Evolutionary conservation across 495 filamentous ascomycete genomes (phyloP), one percentile per base, ranked within the genome.

Genomic region (Xylaria cubensis): DNA sequence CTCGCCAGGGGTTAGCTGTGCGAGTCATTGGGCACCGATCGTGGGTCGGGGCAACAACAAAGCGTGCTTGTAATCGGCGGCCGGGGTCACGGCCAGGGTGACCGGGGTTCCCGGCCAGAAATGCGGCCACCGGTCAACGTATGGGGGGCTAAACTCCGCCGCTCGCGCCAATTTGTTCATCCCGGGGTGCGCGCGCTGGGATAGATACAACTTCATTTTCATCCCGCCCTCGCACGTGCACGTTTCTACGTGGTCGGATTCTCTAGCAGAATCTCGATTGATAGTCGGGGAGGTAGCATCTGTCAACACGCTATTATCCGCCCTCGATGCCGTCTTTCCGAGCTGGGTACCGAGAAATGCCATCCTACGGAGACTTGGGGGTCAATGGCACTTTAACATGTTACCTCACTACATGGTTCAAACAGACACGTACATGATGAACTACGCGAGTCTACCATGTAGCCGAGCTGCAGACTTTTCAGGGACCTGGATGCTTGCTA

Each of bases 1-100:
- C n/a, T n/a, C n/a, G n/a, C n/a, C n/a, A 55, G 53, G 51, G 39
- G 17, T 41, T 29, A 6, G 41, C 24, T 32, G 59, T 56, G 69
- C 69, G 36, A 72, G 63, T 66, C 62, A 72, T 72, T 72, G 70
- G 70, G 63, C 70, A 72, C 70, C 58, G 32, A 72, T 65, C 70
- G 51, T 65, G 70, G 70, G 70, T 41, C 63, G 53, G 42, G 42
- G 44, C 32, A 64, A 58, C 62, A 65, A 67, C 62, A 72, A 67
- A 58, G 53, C 53, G 39, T 59, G 70, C 48, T 67, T 36, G 39
- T 64, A 66, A 17, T 72, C 70, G 59, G 70, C 70, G 70, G 51
- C 51, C 70, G 63, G 51, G 63, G 34, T 46, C 41, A 61, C 70
- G 70, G 70, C 56, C 69, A 61, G 63, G 62, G 21, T 32, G 50